Evolutionary conservation across 305 asterid species (phyloP), one percentile per base, ranked within the genome.

Genomic region (Striga hermonthica): DNA sequence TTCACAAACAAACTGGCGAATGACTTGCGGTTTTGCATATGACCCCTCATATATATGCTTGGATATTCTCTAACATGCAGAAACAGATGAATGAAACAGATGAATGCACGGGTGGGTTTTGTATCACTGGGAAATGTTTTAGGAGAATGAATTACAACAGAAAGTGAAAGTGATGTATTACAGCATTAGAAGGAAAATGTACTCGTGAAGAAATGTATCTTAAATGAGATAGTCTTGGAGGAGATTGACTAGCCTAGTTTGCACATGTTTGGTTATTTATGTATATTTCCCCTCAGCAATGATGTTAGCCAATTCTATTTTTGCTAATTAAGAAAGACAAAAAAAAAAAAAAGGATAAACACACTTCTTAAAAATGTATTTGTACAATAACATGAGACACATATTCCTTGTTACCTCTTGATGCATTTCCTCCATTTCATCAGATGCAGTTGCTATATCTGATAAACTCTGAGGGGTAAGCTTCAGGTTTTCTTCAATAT

Each of bases 341-440:
- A 22, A 2, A 22, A 22, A 22, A 22, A 22, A 2, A 22, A 22
- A 22, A 22, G 31, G 31, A 22, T 22, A 22, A 74, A 47, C 47
- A 60, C 59, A 54, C 50, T 10, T 28, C 47, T 43, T 68, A 47
- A 66, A 49, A 49, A 57, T 15, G 73, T 54, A 62, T 72, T 65
- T 47, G 64, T 53, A 45, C 9, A 5, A 41, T 15, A 57, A 67
- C 36, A 70, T 66, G 65, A 74, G 62, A 75, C 64, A 5, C 57
- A 67, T 52, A 65, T 15, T 56, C 71, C 57, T 67, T 43, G 66
- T 58, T 76, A 94, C 99, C 99, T 88, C 89, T 82, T 81, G 95
- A 76, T 90, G 83, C 90, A 94, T 88, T 84, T 88, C 99, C 74
- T 85, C 89, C 79, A 88, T 76, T 82, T 94, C 97, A 83, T 94